Conservation (phyloP, 768 basidiomycete genomes). For the Naganishia vishniacii region DNA sequence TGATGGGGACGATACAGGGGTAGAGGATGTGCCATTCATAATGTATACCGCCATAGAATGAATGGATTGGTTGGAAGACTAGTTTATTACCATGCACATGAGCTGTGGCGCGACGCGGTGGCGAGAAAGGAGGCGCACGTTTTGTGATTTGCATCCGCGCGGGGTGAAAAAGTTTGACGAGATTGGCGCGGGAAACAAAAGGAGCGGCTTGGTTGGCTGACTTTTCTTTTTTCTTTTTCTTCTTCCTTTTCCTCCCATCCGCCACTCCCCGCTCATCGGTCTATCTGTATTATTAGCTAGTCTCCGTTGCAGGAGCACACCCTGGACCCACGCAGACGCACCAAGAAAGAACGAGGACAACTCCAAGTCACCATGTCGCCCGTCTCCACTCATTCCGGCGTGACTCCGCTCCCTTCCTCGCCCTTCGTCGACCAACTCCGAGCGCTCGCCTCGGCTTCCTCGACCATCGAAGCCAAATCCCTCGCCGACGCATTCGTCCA, state of each 20-base stretch:
- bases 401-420: conserved; percentile 41
- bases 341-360: not conserved
- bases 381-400: conserved; percentile 18
- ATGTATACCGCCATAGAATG: not conserved
- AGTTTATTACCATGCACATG: no score
- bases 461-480: conserved; percentile 46
- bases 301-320: conserved; percentile 18
- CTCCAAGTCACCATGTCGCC: conserved; percentile 25
- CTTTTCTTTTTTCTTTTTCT: not conserved
- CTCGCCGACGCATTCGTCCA: conserved; percentile 44
- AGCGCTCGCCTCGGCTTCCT: conserved; percentile 39
- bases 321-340: not conserved
- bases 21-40: conserved; percentile 1
- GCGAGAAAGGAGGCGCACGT: conserved; percentile 8
- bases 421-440: conserved; percentile 36
- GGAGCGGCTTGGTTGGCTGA: not conserved
- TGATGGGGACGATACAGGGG: conserved; percentile 13
- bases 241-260: not conserved
- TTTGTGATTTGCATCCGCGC: conserved; percentile 2
- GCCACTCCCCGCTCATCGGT: conserved; percentile 18
- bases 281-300: conserved; percentile 24
- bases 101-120: no score
- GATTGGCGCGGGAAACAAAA: conserved; percentile 16
- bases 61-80: not conserved
- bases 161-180: conserved; percentile 14